A percentile compares a stretch with the other conserved stretches of the same genome.
Conservation (phyloP, 2,329 filamentous ascomycete species). For the Alternaria longipes region DNA sequence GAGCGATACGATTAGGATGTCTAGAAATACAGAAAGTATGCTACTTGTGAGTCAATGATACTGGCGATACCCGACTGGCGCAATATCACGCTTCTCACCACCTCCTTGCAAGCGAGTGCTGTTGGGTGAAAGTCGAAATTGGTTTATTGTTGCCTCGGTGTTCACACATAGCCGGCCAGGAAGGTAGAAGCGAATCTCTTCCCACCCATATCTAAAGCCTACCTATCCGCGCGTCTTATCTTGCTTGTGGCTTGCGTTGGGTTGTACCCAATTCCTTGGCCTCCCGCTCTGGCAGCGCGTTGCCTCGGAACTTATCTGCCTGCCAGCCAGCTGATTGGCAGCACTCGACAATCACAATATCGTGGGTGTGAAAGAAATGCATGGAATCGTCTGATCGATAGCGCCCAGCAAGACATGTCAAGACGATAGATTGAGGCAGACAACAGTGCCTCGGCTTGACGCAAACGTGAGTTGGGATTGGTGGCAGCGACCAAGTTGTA, state of each 20-base stretch:
- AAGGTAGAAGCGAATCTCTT: not conserved
- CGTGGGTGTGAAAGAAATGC: not conserved
- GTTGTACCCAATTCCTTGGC: constrained; percentile 11
- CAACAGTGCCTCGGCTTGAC: constrained; percentile 8
- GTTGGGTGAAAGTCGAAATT: not conserved
- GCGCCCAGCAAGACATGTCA: not conserved
- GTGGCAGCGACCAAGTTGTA: not conserved
- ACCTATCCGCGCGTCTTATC: not conserved
- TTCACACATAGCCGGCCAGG: not conserved
- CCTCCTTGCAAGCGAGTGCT: not conserved
- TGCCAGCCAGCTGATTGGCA: constrained; percentile 8
- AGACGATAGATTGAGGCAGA: not conserved
- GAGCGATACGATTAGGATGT: no score
- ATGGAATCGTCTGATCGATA: not conserved
- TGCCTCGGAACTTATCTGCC: constrained; percentile 19
- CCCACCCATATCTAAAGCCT: not conserved
- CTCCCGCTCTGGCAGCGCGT: not conserved
- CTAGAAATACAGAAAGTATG: not conserved
- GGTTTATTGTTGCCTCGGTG: not conserved
- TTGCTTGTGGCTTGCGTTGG: constrained; percentile 8
- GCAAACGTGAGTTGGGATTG: not conserved
- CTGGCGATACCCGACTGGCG: no score
- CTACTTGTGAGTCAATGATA: not conserved
- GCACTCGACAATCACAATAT: not conserved
- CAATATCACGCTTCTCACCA: not conserved